These are phyloP conservation scores for Pleurotus cornucopiae DNA, from an alignment of 768 basidiomycete genomes.

Conservation along the genomic window DNA sequence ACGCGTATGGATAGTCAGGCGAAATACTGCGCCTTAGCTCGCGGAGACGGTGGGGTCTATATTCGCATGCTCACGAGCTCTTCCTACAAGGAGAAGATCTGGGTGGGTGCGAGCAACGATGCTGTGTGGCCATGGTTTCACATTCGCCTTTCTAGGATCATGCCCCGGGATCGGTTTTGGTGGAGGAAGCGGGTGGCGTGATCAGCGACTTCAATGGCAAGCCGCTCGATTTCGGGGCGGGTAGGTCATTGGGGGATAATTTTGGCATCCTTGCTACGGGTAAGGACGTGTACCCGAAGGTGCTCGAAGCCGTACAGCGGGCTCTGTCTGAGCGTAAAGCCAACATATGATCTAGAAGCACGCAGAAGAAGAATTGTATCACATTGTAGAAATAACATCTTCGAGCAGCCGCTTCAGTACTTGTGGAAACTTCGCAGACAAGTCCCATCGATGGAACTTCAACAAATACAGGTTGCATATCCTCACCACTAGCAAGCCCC, in stretches of 20 bases:
- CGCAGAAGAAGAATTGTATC: no score
- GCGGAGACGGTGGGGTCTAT: constrained; percentile 85
- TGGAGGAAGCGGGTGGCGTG: constrained; percentile 87
- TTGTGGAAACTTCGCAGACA: no score
- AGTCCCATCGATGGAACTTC: no score
- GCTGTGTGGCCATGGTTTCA: no score
- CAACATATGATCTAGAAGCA: constrained; percentile 17
- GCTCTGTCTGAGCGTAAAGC: constrained; percentile 36
- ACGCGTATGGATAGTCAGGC: constrained; percentile 95
- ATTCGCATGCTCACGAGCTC: constrained; percentile 73
- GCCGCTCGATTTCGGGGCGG: constrained; percentile 80
- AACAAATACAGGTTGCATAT: no score
- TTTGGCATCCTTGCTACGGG: constrained; percentile 84
- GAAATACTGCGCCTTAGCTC: constrained; percentile 83
- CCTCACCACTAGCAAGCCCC: no score
- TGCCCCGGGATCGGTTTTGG: constrained; percentile 78
- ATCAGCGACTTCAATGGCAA: constrained; percentile 80
- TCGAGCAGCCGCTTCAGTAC: no score
- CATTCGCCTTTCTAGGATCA: constrained; percentile 59
- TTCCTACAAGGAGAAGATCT: constrained; percentile 93
- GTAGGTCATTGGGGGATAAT: constrained; percentile 82
- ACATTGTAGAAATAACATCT: no score
- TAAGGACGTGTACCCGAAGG: constrained; percentile 60
- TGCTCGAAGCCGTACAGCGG: constrained; percentile 71
- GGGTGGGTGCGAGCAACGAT: constrained; percentile 45